A percentile compares a stretch with the other conserved stretches of the same genome.
Evolutionary conservation across 805 yeast genomes (phyloP).

Genomic region (Metschnikowia vanudenii): DNA sequence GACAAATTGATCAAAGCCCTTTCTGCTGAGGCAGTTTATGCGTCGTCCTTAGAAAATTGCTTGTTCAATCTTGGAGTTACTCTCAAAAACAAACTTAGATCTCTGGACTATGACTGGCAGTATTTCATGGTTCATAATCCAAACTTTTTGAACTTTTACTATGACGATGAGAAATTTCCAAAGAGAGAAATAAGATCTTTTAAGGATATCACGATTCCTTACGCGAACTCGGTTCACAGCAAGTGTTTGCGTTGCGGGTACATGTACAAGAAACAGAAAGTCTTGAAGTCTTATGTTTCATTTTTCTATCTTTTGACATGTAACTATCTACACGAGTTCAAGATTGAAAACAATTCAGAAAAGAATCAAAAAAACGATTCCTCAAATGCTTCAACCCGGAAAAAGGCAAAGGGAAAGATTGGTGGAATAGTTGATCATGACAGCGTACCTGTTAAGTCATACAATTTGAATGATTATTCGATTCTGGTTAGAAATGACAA

Average conservation of each 20-base stretch:
- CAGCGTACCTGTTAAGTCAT: constrained; percentile 40
- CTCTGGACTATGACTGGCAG: constrained; percentile 37
- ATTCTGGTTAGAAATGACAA: constrained; percentile 34
- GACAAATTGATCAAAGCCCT: constrained; percentile 35
- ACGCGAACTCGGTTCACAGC: constrained; percentile 37
- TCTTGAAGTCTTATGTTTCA: constrained; percentile 40
- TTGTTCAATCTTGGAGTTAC: constrained; percentile 25
- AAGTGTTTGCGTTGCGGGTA: constrained; percentile 40
- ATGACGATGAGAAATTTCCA: constrained; percentile 15
- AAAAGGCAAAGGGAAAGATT: constrained; percentile 31
- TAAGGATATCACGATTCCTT: constrained; percentile 31
- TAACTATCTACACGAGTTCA: constrained; percentile 44
- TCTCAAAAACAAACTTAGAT: constrained; percentile 27
- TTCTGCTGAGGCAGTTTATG: constrained; percentile 23
- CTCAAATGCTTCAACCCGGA: constrained; percentile 12
- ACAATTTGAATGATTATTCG: constrained; percentile 39
- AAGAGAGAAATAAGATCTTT: constrained; percentile 24
- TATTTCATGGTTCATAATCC: constrained; percentile 35
- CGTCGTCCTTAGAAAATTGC: constrained; percentile 15
- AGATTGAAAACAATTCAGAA: constrained; percentile 25
- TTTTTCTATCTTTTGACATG: constrained; percentile 41
- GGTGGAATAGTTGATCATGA: constrained; percentile 42
- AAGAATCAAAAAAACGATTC: constrained; percentile 11
- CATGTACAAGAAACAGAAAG: constrained; percentile 40
- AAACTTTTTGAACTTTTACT: constrained; percentile 25